Conservation (phyloP, 257 asterid species). For the Penstemon newberryi region DNA sequence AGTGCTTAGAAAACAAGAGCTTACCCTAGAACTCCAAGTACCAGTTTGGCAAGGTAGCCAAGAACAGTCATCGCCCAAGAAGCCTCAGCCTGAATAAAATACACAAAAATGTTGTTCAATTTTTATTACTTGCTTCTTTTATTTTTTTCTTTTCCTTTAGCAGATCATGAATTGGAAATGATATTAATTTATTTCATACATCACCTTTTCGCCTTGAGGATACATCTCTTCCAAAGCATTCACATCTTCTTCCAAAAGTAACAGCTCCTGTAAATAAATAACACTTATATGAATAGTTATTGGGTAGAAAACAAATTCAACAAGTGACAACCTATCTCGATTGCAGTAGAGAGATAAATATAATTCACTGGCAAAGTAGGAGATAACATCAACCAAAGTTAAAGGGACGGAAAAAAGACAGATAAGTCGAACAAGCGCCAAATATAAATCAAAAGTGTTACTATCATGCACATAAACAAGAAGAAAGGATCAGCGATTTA, state of each 20-base stretch:
- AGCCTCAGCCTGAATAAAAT: conserved; percentile 82
- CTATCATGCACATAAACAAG: neutral
- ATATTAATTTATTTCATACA: conserved; percentile 12
- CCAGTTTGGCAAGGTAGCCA: conserved; percentile 87
- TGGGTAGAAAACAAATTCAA: conserved; percentile 20
- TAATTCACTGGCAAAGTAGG: neutral
- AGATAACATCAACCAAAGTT: neutral
- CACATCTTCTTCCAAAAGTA: conserved; percentile 91
- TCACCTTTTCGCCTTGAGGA: conserved; percentile 99
- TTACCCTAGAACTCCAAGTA: conserved; percentile 89
- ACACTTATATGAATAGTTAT: conserved; percentile 15
- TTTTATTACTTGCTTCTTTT: conserved; percentile 11
- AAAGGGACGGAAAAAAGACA: neutral
- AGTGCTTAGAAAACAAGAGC: conserved; percentile 23
- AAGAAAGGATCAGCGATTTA: conserved; percentile 3
- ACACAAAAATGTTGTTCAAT: conserved; percentile 17
- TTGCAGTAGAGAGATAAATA: neutral
- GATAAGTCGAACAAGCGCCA: conserved; percentile 5
- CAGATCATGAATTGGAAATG: conserved; percentile 11
- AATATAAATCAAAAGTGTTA: neutral
- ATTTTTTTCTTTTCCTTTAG: conserved; percentile 3
- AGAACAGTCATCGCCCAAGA: conserved; percentile 97
- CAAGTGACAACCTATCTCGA: conserved; percentile 15
- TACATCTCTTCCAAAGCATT: conserved; percentile 97
- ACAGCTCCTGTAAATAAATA: conserved; percentile 67